Evolutionary conservation across 768 basidiomycete genomes (phyloP).

Genomic region (Auricularia sp.): DNA sequence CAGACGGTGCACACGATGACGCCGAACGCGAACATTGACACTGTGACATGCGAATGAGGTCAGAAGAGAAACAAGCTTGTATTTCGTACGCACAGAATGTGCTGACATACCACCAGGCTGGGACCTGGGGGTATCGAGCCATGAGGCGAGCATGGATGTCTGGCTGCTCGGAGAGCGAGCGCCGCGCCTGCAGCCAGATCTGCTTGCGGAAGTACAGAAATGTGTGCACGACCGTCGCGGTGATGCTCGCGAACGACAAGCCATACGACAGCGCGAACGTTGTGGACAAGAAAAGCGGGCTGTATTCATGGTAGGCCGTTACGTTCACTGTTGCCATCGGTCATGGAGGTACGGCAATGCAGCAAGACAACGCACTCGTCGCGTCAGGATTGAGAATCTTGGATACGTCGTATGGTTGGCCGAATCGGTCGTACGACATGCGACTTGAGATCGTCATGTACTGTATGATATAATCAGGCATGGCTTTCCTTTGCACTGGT

Average conservation of each 20-base stretch:
- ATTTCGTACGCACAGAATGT: constrained; percentile 35
- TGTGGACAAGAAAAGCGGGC: constrained; percentile 52
- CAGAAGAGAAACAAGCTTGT: background rate
- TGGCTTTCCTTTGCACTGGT: constrained; percentile 9
- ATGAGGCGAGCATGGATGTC: constrained; percentile 84
- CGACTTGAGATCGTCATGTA: constrained; percentile 46
- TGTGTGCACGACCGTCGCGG: constrained; percentile 63
- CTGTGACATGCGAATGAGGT: constrained; percentile 14
- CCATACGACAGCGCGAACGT: constrained; percentile 75
- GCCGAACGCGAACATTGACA: constrained; percentile 57
- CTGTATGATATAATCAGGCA: background rate
- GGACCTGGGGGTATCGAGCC: constrained; percentile 64
- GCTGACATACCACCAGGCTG: constrained; percentile 74
- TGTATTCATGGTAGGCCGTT: constrained; percentile 44
- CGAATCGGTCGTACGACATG: constrained; percentile 65
- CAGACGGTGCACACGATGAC: constrained; percentile 59
- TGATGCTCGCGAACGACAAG: constrained; percentile 73
- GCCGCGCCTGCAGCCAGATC: constrained; percentile 60
- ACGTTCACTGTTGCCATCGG: constrained; percentile 37
- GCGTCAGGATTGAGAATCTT: constrained; percentile 49
- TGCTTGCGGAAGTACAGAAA: constrained; percentile 69
- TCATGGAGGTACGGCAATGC: background rate
- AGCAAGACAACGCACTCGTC: constrained; percentile 14
- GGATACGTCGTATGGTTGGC: constrained; percentile 49
- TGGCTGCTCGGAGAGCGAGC: constrained; percentile 66